phyloP scores from a whole-genome alignment of 2,329 filamentous ascomycete species.

The Setomelanomma holmii region DNA sequence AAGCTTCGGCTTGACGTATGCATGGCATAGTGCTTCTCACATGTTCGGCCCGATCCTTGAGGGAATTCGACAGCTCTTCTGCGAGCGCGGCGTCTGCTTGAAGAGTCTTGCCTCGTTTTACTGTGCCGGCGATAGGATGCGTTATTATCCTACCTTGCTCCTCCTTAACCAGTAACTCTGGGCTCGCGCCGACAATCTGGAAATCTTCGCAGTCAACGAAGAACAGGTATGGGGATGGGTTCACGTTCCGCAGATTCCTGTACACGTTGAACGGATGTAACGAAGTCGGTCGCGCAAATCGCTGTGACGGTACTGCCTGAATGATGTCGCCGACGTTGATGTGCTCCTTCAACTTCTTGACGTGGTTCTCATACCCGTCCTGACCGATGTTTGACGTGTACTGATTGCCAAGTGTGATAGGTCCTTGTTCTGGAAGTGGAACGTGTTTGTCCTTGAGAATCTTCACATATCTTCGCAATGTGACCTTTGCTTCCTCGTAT shows the following conservation, averaged over 20 bases:
- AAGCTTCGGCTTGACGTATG: slow-evolving; percentile 63
- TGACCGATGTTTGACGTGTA: slow-evolving; percentile 93
- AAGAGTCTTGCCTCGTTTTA: slow-evolving; percentile 80
- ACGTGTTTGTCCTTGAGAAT: slow-evolving; percentile 77
- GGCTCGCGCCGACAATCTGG: slow-evolving; percentile 93
- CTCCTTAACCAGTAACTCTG: slow-evolving; percentile 91
- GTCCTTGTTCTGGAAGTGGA: slow-evolving; percentile 76
- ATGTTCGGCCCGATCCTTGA: slow-evolving; percentile 75
- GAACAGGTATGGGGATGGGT: slow-evolving; percentile 96
- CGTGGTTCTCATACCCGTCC: slow-evolving; percentile 88
- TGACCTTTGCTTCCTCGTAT: slow-evolving; percentile 72
- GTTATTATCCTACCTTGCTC: slow-evolving; percentile 89
- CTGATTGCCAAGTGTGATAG: slow-evolving; percentile 75
- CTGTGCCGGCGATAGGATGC: slow-evolving; percentile 95
- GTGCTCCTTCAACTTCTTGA: slow-evolving; percentile 84
- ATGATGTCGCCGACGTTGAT: slow-evolving; percentile 94
- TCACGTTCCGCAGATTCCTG: slow-evolving; percentile 93
- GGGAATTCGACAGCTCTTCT: slow-evolving; percentile 74
- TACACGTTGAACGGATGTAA: slow-evolving; percentile 99
- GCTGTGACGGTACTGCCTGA: slow-evolving; percentile 94
- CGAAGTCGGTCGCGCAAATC: slow-evolving; percentile 85
- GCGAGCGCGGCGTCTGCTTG: slow-evolving; percentile 85
- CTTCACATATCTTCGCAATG: slow-evolving; percentile 71
- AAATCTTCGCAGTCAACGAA: slow-evolving; percentile 92
- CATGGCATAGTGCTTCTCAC: slow-evolving; percentile 26